Conservation (phyloP, 2,329 filamentous ascomycete genomes). For the Venturia oleaginea region DNA sequence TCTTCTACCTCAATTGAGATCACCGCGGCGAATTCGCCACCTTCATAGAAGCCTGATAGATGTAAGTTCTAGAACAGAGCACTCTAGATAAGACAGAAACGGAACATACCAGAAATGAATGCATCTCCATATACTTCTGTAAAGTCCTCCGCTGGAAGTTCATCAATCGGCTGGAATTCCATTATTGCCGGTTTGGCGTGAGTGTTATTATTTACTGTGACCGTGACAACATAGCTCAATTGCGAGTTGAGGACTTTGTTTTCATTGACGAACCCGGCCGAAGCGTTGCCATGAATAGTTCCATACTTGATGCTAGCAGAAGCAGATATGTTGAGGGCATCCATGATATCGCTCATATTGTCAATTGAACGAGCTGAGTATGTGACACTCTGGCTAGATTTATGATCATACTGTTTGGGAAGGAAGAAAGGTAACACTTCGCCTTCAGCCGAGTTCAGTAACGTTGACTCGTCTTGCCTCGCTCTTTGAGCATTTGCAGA, state of each 20-base stretch:
- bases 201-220: slow-evolving; percentile 23
- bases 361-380: slow-evolving; percentile 25
- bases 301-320: slow-evolving; percentile 31
- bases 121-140: slow-evolving; percentile 25
- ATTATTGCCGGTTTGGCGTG: slow-evolving; percentile 18
- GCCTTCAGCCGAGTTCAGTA: neutral
- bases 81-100: neutral
- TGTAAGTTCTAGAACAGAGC: neutral
- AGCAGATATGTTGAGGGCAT: slow-evolving; percentile 31
- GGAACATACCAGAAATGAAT: slow-evolving; percentile 22
- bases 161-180: slow-evolving; percentile 22
- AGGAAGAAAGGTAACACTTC: slow-evolving; percentile 7
- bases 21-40: slow-evolving; percentile 27
- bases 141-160: slow-evolving; percentile 22
- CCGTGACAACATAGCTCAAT: slow-evolving; percentile 24
- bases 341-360: slow-evolving; percentile 30
- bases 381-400: slow-evolving; percentile 25
- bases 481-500: neutral
- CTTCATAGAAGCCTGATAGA: slow-evolving; percentile 20
- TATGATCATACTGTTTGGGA: slow-evolving; percentile 14
- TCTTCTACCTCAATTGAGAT: slow-evolving; percentile 26
- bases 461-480: neutral
- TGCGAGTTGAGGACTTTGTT: slow-evolving; percentile 24
- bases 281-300: slow-evolving; percentile 22
- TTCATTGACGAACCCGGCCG: slow-evolving; percentile 24